Evolutionary conservation across 192 early-diverging fungal genomes (phyloP).

Genomic region (Spizellomyces sp.): DNA sequence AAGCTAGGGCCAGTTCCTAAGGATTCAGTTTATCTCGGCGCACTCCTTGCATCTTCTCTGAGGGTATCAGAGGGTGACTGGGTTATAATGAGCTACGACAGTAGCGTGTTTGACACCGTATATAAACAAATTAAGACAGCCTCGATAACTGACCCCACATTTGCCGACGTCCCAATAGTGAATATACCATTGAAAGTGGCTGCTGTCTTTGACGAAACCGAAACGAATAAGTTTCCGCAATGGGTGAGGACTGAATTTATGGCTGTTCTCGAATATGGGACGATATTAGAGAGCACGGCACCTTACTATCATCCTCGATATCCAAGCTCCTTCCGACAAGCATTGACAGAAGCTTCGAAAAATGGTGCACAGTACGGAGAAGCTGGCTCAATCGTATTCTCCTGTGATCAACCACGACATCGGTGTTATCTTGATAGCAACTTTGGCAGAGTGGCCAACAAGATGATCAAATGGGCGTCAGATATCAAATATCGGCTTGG

Average conservation of each 20-base stretch:
- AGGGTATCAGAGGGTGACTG: slow-evolving; percentile 23
- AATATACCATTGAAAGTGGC: slow-evolving; percentile 13
- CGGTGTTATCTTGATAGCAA: slow-evolving; percentile 17
- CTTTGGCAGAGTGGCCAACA: slow-evolving; percentile 12
- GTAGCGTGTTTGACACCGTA: neutral
- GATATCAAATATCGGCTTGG: slow-evolving; percentile 28
- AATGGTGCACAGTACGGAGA: slow-evolving; percentile 20
- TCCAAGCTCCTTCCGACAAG: slow-evolving; percentile 1
- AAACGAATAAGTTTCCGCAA: slow-evolving; percentile 28
- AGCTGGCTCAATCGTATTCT: slow-evolving; percentile 19
- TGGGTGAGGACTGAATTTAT: neutral
- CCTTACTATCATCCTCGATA: slow-evolving; percentile 22
- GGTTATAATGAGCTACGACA: slow-evolving; percentile 12
- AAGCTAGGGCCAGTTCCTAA: slow-evolving; percentile 10
- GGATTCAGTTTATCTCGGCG: slow-evolving; percentile 9
- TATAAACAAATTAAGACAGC: neutral
- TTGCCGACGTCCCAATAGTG: slow-evolving; percentile 8
- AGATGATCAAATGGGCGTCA: slow-evolving; percentile 25
- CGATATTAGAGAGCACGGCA: slow-evolving; percentile 20
- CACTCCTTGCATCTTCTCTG: neutral
- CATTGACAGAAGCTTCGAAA: slow-evolving; percentile 2
- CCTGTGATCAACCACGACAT: slow-evolving; percentile 20
- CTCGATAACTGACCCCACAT: neutral
- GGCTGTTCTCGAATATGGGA: slow-evolving; percentile 13
- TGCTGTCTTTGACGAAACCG: slow-evolving; percentile 16